Base-by-base conservation (phyloP, 2,329 filamentous ascomycete species). In the Diaporthe longicolla region DNA sequence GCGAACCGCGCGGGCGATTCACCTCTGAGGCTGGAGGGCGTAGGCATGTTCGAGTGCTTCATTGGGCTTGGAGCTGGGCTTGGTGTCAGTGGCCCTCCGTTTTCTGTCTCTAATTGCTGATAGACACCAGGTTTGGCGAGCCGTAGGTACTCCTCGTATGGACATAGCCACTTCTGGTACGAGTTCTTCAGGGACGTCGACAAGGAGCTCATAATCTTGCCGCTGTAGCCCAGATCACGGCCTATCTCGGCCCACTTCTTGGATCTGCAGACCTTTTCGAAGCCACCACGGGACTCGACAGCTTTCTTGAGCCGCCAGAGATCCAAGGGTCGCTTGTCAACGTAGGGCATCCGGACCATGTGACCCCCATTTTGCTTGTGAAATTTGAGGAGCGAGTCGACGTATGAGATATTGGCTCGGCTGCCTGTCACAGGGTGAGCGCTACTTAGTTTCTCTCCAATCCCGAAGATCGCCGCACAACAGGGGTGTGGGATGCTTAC, bases 201-300 rank as follows among this genome's bases (percentile, higher is more conserved):
- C 61, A 99, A 86, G 11, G 97, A 98, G 3, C 96, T 98, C 97
- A 99, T 99, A 76, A 99, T 99, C 86, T 99, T 99, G 81, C 97
- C 97, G 81, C 96, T 98, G 84, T 99, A 99, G 71, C 97, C 97
- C 63, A 99, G 86, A 82, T 98, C 97, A 80, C 97, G 92, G 45
- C 97, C 97, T 78, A 99, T 98, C 83, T 99, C 97, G 21, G 97
- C 97, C 97, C 97, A 99, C 85, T 98, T 98, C 85, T 99, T 99
- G 72, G 93, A 89, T 84, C 98, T 98, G 88, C 97, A 99, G 58
- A 99, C 97, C 80, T 94, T 94, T 72, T 98, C 95, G 79, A 99
- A 99, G 4, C 97, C 97, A 61, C 97, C 97, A 76, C 97, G 92
- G 40, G 94, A 93, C 81, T 98, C 97, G 48, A 99, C 97, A 0